Evolutionary conservation across 306 rosid genomes (phyloP), one percentile per base, ranked within the genome.

Genomic region (Sphenostylis stenocarpa): DNA sequence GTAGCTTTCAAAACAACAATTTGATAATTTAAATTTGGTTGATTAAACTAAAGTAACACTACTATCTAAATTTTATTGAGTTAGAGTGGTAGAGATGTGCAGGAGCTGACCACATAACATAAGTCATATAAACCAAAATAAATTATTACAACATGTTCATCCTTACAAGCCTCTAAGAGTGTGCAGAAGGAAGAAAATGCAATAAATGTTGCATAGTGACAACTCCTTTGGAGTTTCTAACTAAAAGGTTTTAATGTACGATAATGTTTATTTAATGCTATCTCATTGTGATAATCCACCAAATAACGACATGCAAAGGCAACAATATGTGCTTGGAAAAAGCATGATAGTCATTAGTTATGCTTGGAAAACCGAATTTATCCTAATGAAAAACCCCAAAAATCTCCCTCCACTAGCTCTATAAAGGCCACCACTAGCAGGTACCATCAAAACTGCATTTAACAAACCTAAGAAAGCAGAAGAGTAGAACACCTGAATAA

Each of bases 191-290:
- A n/a, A n/a, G n/a, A 6, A 29, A 12, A 26, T 39, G 67, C 73
- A 38, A 63, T 79, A 61, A 79, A 73, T 79, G 8, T 9, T 60
- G 41, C 65, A 79, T 63, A 55, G 33, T 8, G 53, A 74, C 71
- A 64, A 75, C 67, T 36, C 76, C 55, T 53, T 75, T 71, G 38
- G 71, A 76, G 64, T 81, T 66, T 77, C 78, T 71, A 81, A 77
- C 61, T 55, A 76, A 51, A 80, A 70, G 77, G 45, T 58, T 75
- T 38, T 48, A 34, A 21, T n/a, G 84, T 70, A 61, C 57, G 2
- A 24, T n/a, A 49, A 41, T 79, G 13, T 13, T 57, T 55, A 71
- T 23, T 80, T 70, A 79, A 76, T 75, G 76, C 69, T 17, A 58
- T 56, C 79, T 53, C 24, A 70, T 39, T 75, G 31, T 39, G 80